Evolutionary conservation across 257 asterid species (phyloP), one percentile per base, ranked within the genome.

Genomic region (Solanum bulbocastanum): DNA sequence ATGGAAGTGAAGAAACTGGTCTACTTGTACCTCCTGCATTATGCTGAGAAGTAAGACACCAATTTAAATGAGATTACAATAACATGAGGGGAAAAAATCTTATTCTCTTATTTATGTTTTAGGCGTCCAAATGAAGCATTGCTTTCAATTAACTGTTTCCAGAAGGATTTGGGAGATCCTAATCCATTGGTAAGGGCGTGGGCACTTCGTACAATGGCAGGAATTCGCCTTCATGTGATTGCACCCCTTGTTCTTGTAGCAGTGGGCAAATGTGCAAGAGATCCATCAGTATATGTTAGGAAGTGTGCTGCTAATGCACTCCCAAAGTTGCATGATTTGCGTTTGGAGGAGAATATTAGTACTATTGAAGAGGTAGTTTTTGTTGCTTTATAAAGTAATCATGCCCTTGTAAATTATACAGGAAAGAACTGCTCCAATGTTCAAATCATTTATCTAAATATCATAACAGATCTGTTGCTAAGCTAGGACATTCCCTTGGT

Each of bases 151-250:
- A 96, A 97, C 90, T 95, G 79, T 93, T 97, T 97, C 88, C 99
- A 97, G 93, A 97, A 96, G 95, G 99, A 97, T 93, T 91, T 96
- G 90, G 99, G 98, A 85, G 99, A 97, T 90, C 91, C 96, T 5
- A 96, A 97, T 88, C 98, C 99, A 33, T 89, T 97, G 91, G 99
- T 96, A 88, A 90, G 99, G 91, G 99, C 99, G 16, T 91, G 96
- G 95, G 98, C 99, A 8, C 97, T 96, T 74, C 98, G 99, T 32
- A 94, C 99, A 56, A 95, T 97, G 99, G 99, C 99, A 36, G 99
- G 99, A 85, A 97, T 97, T 73, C 98, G 99, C 85, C 90, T 97
- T 86, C 98, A 96, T 90, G 96, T 89, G 82, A 95, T 94, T 92
- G 96, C 99, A 22, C 95, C 97, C 16, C 92, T 96, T 88, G 98